phyloP scores from a whole-genome alignment of 164 flowering plant genomes.

The Tetrastigma voinierianum region DNA sequence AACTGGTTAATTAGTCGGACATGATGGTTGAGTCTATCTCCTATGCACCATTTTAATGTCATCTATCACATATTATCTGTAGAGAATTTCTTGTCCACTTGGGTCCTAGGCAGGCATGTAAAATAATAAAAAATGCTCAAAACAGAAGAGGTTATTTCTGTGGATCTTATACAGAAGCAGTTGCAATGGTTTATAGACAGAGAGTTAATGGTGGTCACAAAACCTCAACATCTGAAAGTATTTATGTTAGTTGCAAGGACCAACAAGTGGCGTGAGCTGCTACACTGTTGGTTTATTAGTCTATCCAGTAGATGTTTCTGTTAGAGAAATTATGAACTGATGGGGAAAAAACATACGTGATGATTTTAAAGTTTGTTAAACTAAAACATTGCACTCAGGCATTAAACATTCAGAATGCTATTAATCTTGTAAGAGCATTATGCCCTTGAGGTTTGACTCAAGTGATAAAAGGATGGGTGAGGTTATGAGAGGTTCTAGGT shows the following conservation, averaged over 20 bases:
- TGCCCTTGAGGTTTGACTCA: too few species aligned
- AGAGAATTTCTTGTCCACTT: conserved; percentile 92
- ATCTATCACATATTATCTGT: conserved; percentile 70
- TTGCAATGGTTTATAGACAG: conserved; percentile 82
- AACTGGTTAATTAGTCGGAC: conserved; percentile 92
- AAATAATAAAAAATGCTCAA: conserved; percentile 56
- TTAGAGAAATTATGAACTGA: too few species aligned
- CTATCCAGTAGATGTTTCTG: too few species aligned
- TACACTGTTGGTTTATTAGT: too few species aligned
- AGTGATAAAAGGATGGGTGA: too few species aligned
- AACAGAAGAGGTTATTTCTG: conserved; percentile 80
- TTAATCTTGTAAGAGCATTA: background rate
- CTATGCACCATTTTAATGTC: conserved; percentile 68
- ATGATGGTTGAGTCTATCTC: conserved; percentile 73
- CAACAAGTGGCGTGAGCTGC: too few species aligned
- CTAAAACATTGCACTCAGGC: background rate
- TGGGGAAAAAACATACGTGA: background rate
- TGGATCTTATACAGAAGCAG: conserved; percentile 82
- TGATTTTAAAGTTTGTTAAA: background rate
- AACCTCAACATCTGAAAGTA: conserved; percentile 87
- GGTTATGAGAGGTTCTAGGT: too few species aligned
- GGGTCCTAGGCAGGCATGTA: conserved; percentile 83
- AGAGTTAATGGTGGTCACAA: conserved; percentile 96
- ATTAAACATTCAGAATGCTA: background rate
- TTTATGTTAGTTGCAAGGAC: conserved; percentile 62